phyloP scores from a whole-genome alignment of 495 filamentous ascomycete species.

The Parathielavia appendiculata region DNA sequence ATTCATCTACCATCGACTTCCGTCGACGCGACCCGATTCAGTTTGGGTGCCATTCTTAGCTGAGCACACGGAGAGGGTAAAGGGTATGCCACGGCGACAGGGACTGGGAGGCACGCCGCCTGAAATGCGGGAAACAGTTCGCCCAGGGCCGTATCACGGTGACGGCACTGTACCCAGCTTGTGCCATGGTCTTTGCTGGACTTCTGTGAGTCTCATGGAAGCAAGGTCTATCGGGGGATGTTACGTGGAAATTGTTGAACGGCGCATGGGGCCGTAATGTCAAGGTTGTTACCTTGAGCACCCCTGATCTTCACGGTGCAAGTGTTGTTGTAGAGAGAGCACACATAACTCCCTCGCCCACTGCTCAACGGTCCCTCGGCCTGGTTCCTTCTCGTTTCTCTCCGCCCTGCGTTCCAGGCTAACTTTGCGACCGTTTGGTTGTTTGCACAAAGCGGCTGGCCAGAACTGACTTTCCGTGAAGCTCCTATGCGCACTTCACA shows the following conservation, averaged over 20 bases:
- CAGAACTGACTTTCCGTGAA: slow-evolving; percentile 7
- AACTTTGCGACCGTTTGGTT: background rate
- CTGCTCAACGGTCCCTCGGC: no score
- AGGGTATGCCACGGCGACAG: background rate
- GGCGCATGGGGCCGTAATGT: slow-evolving; percentile 11
- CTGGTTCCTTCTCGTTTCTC: background rate
- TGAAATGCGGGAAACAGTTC: background rate
- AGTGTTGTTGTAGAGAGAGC: slow-evolving; percentile 16
- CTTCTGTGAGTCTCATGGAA: background rate
- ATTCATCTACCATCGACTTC: background rate
- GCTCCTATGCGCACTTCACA: slow-evolving; percentile 19
- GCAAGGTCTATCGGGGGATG: slow-evolving; percentile 10
- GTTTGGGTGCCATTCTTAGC: background rate
- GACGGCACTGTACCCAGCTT: slow-evolving; percentile 4
- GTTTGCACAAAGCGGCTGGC: background rate
- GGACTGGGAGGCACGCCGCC: background rate
- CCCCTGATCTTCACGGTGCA: slow-evolving; percentile 18
- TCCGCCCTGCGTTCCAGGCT: background rate
- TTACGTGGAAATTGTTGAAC: background rate
- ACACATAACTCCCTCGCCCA: no score
- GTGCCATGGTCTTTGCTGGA: background rate
- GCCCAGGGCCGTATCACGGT: background rate
- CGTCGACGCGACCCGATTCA: background rate
- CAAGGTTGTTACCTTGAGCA: slow-evolving; percentile 26
- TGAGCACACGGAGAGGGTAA: no score